A percentile compares a stretch with the other conserved stretches of the same genome.
Conservation (phyloP, 257 asterid genomes). For the Nicotiana obtusifolia region DNA sequence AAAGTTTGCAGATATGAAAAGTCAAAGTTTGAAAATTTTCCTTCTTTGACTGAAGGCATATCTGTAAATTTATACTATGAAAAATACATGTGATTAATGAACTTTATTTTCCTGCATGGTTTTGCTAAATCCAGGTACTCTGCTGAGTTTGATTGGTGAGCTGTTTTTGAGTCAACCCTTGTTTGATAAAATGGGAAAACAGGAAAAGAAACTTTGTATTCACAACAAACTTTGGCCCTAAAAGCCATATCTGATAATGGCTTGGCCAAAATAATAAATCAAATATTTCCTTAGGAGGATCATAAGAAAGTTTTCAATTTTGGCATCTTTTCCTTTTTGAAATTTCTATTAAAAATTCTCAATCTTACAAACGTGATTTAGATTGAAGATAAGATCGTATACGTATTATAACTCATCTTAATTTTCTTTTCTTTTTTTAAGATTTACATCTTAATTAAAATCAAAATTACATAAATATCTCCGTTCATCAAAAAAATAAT, state of each 20-base stretch:
- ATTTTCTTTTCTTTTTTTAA: too few species aligned
- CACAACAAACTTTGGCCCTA: neutral
- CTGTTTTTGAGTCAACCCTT: neutral
- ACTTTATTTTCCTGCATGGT: neutral
- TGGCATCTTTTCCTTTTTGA: neutral
- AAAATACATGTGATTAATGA: neutral
- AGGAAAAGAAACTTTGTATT: neutral
- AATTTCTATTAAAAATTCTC: neutral
- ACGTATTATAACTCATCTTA: neutral
- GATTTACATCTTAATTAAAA: neutral
- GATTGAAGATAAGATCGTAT: neutral
- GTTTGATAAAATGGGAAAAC: neutral
- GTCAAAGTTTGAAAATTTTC: neutral
- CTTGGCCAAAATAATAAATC: neutral
- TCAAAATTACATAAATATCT: neutral
- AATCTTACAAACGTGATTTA: neutral
- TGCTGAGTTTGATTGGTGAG: neutral
- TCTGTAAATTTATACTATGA: neutral
- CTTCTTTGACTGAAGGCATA: neutral
- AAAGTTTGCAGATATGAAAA: neutral
- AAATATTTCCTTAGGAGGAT: neutral
- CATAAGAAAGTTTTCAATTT: neutral
- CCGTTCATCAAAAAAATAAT: neutral
- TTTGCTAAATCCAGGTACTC: conserved; percentile 1
- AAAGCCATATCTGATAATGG: neutral